These are phyloP conservation scores for Geotrichum histeridarum DNA, from an alignment of 1,139 yeast genomes.

Conservation along the genomic window DNA sequence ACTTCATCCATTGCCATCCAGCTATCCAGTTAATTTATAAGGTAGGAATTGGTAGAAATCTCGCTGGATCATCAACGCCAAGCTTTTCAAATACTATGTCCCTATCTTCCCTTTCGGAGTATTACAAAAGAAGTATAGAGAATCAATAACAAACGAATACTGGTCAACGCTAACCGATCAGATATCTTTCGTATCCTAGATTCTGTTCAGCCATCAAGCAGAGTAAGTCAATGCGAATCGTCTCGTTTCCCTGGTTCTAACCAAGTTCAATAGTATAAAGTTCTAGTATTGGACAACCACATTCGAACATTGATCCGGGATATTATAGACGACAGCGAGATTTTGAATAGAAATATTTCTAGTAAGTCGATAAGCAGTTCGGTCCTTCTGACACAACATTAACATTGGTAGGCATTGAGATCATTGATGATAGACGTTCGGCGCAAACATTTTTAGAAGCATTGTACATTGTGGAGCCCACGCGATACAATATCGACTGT, in stretches of 20 bases:
- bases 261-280: slow-evolving; percentile 35
- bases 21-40: background rate
- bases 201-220: slow-evolving; percentile 35
- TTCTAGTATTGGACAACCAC: slow-evolving; percentile 40
- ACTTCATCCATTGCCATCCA: no score
- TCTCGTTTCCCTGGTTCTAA: background rate
- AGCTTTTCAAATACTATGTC: slow-evolving; percentile 5
- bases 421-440: slow-evolving; percentile 49
- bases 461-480: slow-evolving; percentile 54
- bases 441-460: slow-evolving; percentile 53
- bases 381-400: background rate
- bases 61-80: background rate
- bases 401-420: slow-evolving; percentile 44
- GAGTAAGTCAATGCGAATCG: slow-evolving; percentile 23
- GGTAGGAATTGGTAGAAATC: background rate
- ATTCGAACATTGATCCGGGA: slow-evolving; percentile 37
- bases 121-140: slow-evolving; percentile 13
- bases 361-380: slow-evolving; percentile 22
- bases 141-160: no score
- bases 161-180: no score
- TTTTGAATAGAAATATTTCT: slow-evolving; percentile 40
- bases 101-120: slow-evolving; percentile 14
- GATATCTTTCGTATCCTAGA: slow-evolving; percentile 33
- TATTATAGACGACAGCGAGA: slow-evolving; percentile 38
- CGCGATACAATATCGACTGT: slow-evolving; percentile 51